Evolutionary conservation across 441 rosid genomes (phyloP), one percentile per base, ranked within the genome.

Genomic region (Gossypium lobatum): DNA sequence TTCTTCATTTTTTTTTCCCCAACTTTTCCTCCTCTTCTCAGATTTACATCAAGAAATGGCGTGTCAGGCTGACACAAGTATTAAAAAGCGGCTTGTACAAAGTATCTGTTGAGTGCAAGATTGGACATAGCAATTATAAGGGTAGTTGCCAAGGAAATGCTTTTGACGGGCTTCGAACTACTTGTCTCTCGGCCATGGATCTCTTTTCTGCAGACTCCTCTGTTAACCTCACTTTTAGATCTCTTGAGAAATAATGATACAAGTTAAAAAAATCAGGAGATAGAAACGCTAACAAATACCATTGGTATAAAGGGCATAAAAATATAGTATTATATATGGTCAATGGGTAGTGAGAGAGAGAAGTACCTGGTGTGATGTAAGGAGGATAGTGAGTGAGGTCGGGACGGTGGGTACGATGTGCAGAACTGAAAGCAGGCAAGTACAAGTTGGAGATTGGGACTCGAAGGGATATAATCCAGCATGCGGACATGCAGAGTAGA

Each of bases 321-420:
- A 17, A 54, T 17, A 54, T 52, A n/a, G 57, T 16, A 52, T 16
- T 52, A 31, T 52, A 52, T 52, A 52, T 16, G 37, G 8, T 31
- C 7, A 31, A 52, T 18, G 58, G 58, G 58, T 6, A 17, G 23
- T 17, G 7, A 53, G 13, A 55, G 28, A 55, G 31, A 57, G 2
- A 45, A 45, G 65, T 74, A 68, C 72, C 76, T 17, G 68, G 14
- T 14, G 57, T 57, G 42, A 66, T 67, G 76, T 23, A 72, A 48
- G 26, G 45, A 53, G 46, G 20, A 6, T 31, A 31, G 37, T 31
- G 37, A 31, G 37, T 31, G 37, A 31, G 37, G 7, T 4, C 37
- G 37, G 62, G 63, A 61, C 18, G 16, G 64, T 13, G 48, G 70
- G 84, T 77, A 79, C 83, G 76, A 73, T 75, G 78, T 70, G 66